phyloP scores from a whole-genome alignment of 1,139 yeast genomes.

The Kodamaea sp. region DNA sequence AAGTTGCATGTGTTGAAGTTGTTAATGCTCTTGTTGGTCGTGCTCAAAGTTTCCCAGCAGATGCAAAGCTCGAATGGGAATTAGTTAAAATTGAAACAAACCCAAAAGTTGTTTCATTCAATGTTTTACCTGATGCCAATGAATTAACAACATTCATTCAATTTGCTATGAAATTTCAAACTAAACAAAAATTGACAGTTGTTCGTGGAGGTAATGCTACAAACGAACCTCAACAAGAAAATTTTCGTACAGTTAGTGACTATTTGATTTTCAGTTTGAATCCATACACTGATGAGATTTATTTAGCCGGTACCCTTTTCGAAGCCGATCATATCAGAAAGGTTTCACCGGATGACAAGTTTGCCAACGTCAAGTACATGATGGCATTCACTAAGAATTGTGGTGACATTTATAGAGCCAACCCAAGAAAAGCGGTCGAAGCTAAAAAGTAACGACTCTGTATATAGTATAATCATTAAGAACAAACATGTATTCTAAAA shows the following conservation, averaged over 20 bases:
- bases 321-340: slow-evolving; percentile 52
- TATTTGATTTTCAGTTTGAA: slow-evolving; percentile 75
- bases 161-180: slow-evolving; percentile 69
- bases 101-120: slow-evolving; percentile 69
- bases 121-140: slow-evolving; percentile 59
- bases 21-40: slow-evolving; percentile 29
- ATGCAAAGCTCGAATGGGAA: slow-evolving; percentile 69
- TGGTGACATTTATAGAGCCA: slow-evolving; percentile 45
- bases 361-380: slow-evolving; percentile 18
- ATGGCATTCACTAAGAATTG: slow-evolving; percentile 26
- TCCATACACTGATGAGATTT: slow-evolving; percentile 62
- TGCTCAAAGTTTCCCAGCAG: slow-evolving; percentile 57
- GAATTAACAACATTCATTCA: slow-evolving; percentile 68
- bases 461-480: no score
- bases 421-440: slow-evolving; percentile 14
- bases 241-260: slow-evolving; percentile 65
- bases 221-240: slow-evolving; percentile 13
- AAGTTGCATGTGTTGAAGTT: slow-evolving; percentile 55
- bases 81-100: slow-evolving; percentile 61
- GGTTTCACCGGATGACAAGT: slow-evolving; percentile 43
- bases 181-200: slow-evolving; percentile 64
- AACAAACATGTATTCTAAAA: no score
- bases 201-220: slow-evolving; percentile 35
- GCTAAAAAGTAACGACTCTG: no score
- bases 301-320: slow-evolving; percentile 76